Conservation (phyloP, 2,329 filamentous ascomycete species). For the Fusarium sp. region DNA sequence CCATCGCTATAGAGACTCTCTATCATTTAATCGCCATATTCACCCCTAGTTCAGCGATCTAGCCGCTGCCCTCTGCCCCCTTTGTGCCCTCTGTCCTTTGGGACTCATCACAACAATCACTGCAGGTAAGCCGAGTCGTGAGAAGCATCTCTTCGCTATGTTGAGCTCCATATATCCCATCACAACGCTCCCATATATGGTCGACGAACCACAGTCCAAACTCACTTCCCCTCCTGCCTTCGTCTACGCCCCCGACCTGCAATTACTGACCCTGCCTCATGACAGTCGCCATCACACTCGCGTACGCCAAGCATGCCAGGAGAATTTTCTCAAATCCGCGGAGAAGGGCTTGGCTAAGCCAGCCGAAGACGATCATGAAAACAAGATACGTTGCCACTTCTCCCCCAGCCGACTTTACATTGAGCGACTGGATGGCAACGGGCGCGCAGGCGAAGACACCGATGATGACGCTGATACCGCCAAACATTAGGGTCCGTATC, state of each 20-base stretch:
- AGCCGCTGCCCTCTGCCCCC: too few species aligned
- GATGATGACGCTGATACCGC: conserved; percentile 6
- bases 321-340: conserved; percentile 15
- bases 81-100: too few species aligned
- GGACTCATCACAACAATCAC: too few species aligned
- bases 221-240: not conserved
- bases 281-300: conserved; percentile 17
- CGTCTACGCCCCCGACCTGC: not conserved
- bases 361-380: conserved; percentile 27
- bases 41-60: too few species aligned
- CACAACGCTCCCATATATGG: too few species aligned
- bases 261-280: conserved; percentile 4
- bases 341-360: conserved; percentile 13
- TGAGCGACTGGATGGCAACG: conserved; percentile 24
- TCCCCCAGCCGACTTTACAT: conserved; percentile 14
- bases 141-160: too few species aligned
- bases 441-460: conserved; percentile 23
- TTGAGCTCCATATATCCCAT: too few species aligned
- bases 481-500: not conserved
- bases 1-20: too few species aligned
- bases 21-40: too few species aligned
- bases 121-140: too few species aligned
- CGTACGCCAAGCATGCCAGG: conserved; percentile 13
- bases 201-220: not conserved
- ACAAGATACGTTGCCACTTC: conserved; percentile 26